Evolutionary conservation across 2,329 filamentous ascomycete species (phyloP), one percentile per base, ranked within the genome.

Genomic region (Dothiorella sarmentorum): DNA sequence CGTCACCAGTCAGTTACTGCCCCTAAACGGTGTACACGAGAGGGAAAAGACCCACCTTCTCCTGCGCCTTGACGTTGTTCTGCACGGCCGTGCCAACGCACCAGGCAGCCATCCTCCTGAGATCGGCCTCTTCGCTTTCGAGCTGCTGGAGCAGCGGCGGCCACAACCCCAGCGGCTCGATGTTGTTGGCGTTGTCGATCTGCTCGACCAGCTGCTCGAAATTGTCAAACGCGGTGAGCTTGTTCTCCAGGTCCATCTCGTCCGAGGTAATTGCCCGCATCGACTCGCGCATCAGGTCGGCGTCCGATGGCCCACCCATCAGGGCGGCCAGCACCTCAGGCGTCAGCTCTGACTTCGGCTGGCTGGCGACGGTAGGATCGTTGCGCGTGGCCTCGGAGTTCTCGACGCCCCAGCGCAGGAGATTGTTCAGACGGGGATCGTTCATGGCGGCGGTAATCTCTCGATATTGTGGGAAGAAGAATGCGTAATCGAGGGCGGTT

Each of bases 121-220:
- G 78, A 63, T 94, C 89, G 5, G 80, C 71, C 68, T 94, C 87
- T 10, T 82, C 79, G 67, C 86, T 81, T 51, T 80, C 78, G 13
- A 99, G 79, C 63, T 88, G 84, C 7, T 80, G 75, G 10, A 97
- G 78, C 37, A 99, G 79, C 9, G 90, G 90, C 10, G 83, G 82
- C 94, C 94, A 99, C 29, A 97, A 80, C 6, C 82, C 82, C 18
- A 97, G 78, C 26, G 83, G 83, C 64, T 86, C 86, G 66, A 99
- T 83, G 76, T 97, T 95, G 79, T 97, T 99, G 60, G 94, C 93
- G 73, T 99, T 99, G 80, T 99, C 94, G 66, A 97, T 85, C 63
- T 84, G 86, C 78, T 97, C 91, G 67, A 97, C 88, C 60, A 96
- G 80, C 74, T 96, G 90, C 77, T 96, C 92, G 63, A 97, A 88